phyloP scores from a whole-genome alignment of 805 yeast species.

The Lachancea sp. region DNA sequence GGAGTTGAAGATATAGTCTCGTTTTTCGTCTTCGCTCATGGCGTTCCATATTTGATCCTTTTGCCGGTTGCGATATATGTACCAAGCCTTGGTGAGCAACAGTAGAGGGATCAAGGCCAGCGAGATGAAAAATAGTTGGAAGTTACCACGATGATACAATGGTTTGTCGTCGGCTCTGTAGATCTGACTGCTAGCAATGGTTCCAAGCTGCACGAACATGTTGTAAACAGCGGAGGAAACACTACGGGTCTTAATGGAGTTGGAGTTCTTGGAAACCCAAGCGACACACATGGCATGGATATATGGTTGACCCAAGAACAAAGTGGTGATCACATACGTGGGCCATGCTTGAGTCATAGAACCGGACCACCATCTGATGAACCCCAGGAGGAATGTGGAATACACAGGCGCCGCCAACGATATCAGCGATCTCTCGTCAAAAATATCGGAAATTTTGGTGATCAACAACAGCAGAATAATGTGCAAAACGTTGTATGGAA shows the following conservation, averaged over 20 bases:
- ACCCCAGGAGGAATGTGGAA: conserved; percentile 31
- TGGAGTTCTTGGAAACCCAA: conserved; percentile 58
- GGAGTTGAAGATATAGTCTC: conserved; percentile 40
- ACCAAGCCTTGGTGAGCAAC: conserved; percentile 26
- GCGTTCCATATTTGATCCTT: conserved; percentile 46
- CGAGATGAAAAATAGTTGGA: conserved; percentile 33
- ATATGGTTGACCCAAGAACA: conserved; percentile 38
- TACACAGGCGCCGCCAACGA: conserved; percentile 29
- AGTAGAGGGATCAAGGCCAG: conserved; percentile 29
- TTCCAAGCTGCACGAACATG: conserved; percentile 55
- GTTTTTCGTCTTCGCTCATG: conserved; percentile 43
- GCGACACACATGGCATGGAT: conserved; percentile 48
- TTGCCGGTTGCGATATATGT: conserved; percentile 34
- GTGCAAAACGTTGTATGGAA: conserved; percentile 42
- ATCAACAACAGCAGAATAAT: conserved; percentile 33
- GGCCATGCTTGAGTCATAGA: conserved; percentile 36
- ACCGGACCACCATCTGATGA: conserved; percentile 36
- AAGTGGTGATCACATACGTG: conserved; percentile 32
- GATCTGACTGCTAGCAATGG: conserved; percentile 49
- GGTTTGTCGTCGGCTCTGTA: conserved; percentile 56
- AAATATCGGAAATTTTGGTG: conserved; percentile 35
- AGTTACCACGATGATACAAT: conserved; percentile 52
- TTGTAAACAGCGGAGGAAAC: conserved; percentile 60
- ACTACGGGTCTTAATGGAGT: conserved; percentile 53
- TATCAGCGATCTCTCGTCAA: conserved; percentile 28